Evolutionary conservation across 2,329 filamentous ascomycete genomes (phyloP).

Genomic region (Cyphellophora attinorum): DNA sequence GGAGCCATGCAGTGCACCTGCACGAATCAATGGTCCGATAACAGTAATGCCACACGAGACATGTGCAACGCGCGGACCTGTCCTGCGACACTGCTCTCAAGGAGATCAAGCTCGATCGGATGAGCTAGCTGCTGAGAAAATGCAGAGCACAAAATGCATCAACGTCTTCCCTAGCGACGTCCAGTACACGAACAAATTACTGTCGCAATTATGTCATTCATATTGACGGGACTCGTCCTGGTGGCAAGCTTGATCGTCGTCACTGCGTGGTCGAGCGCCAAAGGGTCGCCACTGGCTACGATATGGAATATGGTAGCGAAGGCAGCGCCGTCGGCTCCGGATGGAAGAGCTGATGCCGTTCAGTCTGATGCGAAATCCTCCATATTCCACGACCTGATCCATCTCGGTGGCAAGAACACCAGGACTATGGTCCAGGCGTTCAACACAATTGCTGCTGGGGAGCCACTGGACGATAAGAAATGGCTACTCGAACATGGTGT

Average conservation of each 20-base stretch:
- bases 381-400: conserved; percentile 29
- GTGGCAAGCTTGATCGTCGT: neutral
- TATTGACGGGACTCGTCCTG: neutral
- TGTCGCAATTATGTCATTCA: no score
- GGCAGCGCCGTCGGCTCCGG: conserved; percentile 34
- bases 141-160: no score
- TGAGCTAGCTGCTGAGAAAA: no score
- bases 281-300: neutral
- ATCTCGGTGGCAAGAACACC: conserved; percentile 29
- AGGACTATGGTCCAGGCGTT: conserved; percentile 31
- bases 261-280: neutral
- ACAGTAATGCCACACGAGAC: no score
- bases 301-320: neutral
- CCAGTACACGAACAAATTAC: no score
- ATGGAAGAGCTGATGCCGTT: conserved; percentile 34
- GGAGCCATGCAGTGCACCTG: no score
- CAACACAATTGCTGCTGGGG: conserved; percentile 33
- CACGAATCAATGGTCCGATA: no score
- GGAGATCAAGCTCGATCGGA: no score
- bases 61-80: no score
- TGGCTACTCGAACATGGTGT: conserved; percentile 42
- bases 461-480: conserved; percentile 38
- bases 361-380: conserved; percentile 28
- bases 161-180: no score
- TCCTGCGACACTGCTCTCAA: no score